phyloP scores from a whole-genome alignment of 306 rosid genomes.

The Mucuna pruriens region DNA sequence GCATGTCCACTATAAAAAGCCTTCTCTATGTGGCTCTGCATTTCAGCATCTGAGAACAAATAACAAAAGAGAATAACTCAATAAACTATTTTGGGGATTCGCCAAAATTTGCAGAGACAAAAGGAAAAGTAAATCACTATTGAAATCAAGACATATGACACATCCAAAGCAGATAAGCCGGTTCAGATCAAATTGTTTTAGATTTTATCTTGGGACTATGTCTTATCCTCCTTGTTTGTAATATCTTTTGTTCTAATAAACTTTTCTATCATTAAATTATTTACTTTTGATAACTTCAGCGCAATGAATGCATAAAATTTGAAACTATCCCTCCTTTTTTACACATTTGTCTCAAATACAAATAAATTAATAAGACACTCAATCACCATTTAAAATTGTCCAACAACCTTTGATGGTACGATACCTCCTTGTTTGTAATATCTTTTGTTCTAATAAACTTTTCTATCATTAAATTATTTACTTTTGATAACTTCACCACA shows the following conservation, averaged over 20 bases:
- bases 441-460: not conserved
- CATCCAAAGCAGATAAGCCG: slow-evolving; percentile 27
- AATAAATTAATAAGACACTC: slow-evolving; percentile 8
- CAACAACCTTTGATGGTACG: slow-evolving; percentile 19
- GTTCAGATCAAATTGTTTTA: not conserved
- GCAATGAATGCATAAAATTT: slow-evolving; percentile 25
- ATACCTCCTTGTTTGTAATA: not conserved
- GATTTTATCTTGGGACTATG: not conserved
- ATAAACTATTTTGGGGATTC: slow-evolving; percentile 23
- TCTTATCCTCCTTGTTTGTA: slow-evolving; percentile 9
- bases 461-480: not conserved
- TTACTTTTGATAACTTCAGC: slow-evolving; percentile 18
- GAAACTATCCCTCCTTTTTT: slow-evolving; percentile 1
- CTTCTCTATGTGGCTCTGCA: slow-evolving; percentile 81
- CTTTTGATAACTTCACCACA: slow-evolving; percentile 19
- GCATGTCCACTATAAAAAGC: slow-evolving; percentile 69
- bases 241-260: not conserved
- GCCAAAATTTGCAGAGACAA: slow-evolving; percentile 12
- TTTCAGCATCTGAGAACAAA: slow-evolving; percentile 70
- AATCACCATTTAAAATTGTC: not conserved
- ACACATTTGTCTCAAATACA: slow-evolving; percentile 20
- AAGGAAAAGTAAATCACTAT: slow-evolving; percentile 1
- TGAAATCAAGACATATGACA: slow-evolving; percentile 18
- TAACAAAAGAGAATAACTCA: slow-evolving; percentile 25
- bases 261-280: not conserved